These are phyloP conservation scores for Cyberlindnera americana DNA, from an alignment of 805 yeast genomes.

Conservation along the genomic window DNA sequence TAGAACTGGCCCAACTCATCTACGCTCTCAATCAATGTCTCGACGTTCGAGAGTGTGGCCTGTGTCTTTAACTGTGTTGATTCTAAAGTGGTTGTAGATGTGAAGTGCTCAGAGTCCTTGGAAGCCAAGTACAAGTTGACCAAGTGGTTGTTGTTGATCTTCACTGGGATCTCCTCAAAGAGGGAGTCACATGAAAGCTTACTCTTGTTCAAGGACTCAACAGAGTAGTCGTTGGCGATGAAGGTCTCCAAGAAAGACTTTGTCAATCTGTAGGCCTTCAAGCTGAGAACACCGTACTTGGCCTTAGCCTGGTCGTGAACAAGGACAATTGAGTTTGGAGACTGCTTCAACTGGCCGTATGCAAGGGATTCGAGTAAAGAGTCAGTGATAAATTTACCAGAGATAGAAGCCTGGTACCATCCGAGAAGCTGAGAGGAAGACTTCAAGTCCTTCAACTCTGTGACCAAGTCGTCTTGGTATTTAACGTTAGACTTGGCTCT, in stretches of 20 bases:
- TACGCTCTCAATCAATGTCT: conserved; percentile 24
- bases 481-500: conserved; percentile 57
- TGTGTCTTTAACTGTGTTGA: conserved; percentile 19
- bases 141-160: conserved; percentile 64
- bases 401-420: conserved; percentile 70
- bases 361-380: conserved; percentile 67
- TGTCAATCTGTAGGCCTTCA: conserved; percentile 69
- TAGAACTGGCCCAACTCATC: conserved; percentile 26
- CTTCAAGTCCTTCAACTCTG: conserved; percentile 57
- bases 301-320: conserved; percentile 71
- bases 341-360: conserved; percentile 54
- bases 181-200: conserved; percentile 62
- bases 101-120: conserved; percentile 19
- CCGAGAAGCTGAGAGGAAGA: conserved; percentile 72
- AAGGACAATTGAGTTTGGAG: conserved; percentile 50
- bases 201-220: conserved; percentile 57
- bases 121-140: conserved; percentile 51
- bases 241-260: conserved; percentile 54
- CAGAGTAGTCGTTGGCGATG: conserved; percentile 52
- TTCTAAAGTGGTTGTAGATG: conserved; percentile 19
- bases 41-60: conserved; percentile 20
- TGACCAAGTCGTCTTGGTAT: conserved; percentile 66
- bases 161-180: conserved; percentile 67
- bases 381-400: conserved; percentile 67
- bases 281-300: conserved; percentile 55